Conservation (phyloP, 805 yeast species). For the Metschnikowia rubicola region DNA sequence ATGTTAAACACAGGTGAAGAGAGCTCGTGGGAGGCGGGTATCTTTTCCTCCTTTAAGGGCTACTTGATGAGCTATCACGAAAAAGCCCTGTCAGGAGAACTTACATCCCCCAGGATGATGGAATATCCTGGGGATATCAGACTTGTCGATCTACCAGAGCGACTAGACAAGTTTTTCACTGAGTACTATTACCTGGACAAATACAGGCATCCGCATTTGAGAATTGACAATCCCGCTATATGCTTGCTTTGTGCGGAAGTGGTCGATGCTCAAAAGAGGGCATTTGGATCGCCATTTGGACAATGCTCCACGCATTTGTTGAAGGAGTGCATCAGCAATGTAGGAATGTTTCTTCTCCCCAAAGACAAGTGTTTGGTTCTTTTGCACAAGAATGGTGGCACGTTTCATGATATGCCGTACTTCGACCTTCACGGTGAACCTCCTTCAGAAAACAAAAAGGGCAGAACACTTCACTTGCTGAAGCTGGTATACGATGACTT, state of each 20-base stretch:
- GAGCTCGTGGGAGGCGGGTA: conserved; percentile 23
- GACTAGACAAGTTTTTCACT: conserved; percentile 68
- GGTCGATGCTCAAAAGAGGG: conserved; percentile 61
- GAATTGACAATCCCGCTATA: conserved; percentile 70
- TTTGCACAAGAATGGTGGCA: conserved; percentile 72
- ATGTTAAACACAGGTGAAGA: conserved; percentile 1
- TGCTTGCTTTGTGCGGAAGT: conserved; percentile 79
- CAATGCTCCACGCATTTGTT: conserved; percentile 74
- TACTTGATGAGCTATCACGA: conserved; percentile 8
- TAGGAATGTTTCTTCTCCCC: conserved; percentile 74
- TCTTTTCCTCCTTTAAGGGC: conserved; percentile 22
- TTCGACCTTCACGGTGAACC: conserved; percentile 83
- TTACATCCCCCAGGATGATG: conserved; percentile 25
- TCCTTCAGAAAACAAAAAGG: conserved; percentile 68
- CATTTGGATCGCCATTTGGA: conserved; percentile 57
- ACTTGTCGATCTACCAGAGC: conserved; percentile 60
- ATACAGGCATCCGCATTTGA: conserved; percentile 35
- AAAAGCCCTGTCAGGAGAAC: conserved; percentile 3
- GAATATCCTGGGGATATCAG: conserved; percentile 66
- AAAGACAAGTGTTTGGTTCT: conserved; percentile 62
- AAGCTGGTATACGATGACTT: conserved; percentile 61
- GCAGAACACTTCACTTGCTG: conserved; percentile 68
- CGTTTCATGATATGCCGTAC: conserved; percentile 81
- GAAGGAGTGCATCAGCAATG: conserved; percentile 58
- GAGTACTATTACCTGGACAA: conserved; percentile 47